phyloP scores from a whole-genome alignment of 306 rosid genomes.

The Cucurbita ficifolia region DNA sequence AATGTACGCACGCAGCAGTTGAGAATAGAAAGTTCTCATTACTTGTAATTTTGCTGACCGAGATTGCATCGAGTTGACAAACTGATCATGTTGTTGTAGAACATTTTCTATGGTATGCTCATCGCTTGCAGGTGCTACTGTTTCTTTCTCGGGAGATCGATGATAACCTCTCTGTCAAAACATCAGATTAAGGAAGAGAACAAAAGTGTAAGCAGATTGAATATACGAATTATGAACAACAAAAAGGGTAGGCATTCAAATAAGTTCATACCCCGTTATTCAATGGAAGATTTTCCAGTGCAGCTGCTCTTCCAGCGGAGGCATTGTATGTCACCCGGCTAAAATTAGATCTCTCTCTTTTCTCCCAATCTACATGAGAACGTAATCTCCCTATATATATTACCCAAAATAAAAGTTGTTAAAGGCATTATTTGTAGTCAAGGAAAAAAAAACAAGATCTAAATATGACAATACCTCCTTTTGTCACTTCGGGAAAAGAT shows the following conservation, averaged over 20 bases:
- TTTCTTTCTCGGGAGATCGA: slow-evolving; percentile 55
- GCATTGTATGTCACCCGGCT: slow-evolving; percentile 45
- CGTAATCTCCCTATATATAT: slow-evolving; percentile 55
- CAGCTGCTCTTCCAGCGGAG: slow-evolving; percentile 38
- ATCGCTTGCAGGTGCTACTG: slow-evolving; percentile 58
- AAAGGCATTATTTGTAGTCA: slow-evolving; percentile 7
- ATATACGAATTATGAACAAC: neutral
- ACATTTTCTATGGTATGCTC: slow-evolving; percentile 72
- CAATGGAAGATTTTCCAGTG: slow-evolving; percentile 32
- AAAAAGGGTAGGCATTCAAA: neutral
- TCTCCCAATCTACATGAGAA: slow-evolving; percentile 62
- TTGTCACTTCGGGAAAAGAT: slow-evolving; percentile 43
- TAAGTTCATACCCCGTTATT: slow-evolving; percentile 34
- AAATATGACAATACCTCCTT: slow-evolving; percentile 44
- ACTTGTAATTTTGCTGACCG: slow-evolving; percentile 93
- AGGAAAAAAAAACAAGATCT: slow-evolving; percentile 3
- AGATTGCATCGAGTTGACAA: slow-evolving; percentile 74
- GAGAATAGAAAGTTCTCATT: slow-evolving; percentile 3
- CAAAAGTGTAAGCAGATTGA: neutral
- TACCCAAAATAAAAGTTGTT: neutral
- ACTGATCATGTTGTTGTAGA: slow-evolving; percentile 71
- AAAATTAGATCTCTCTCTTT: slow-evolving; percentile 52
- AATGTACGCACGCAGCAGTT: neutral
- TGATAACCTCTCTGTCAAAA: slow-evolving; percentile 63
- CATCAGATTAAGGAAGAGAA: slow-evolving; percentile 10